These are phyloP conservation scores for Diatrype stigma DNA, from an alignment of 2,329 filamentous ascomycete genomes.

Conservation along the genomic window DNA sequence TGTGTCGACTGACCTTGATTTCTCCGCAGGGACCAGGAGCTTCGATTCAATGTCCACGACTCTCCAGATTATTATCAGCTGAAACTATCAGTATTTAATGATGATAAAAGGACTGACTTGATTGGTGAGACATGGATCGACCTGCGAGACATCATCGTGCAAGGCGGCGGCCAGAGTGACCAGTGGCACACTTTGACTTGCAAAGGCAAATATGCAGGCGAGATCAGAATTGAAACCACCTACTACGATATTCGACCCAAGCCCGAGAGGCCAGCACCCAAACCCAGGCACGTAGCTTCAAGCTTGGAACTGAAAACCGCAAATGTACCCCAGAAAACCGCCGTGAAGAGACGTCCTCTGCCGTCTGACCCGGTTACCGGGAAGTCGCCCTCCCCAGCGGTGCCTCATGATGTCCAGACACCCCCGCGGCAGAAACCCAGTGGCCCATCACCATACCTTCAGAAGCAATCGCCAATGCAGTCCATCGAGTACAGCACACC, in stretches of 20 bases:
- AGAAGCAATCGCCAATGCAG: conserved; percentile 51
- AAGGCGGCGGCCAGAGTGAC: conserved; percentile 89
- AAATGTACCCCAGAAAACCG: conserved; percentile 38
- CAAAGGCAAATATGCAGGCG: conserved; percentile 92
- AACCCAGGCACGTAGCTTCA: conserved; percentile 40
- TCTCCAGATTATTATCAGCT: conserved; percentile 94
- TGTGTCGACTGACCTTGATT: conserved; percentile 11
- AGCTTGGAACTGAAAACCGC: conserved; percentile 28
- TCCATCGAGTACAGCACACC: conserved; percentile 46
- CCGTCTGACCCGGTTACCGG: conserved; percentile 71
- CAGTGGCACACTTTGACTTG: conserved; percentile 85
- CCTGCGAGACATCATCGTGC: conserved; percentile 72
- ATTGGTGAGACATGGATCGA: conserved; percentile 94
- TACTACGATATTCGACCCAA: conserved; percentile 90
- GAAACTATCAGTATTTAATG: conserved; percentile 95
- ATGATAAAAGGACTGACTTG: conserved; percentile 95
- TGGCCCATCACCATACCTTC: conserved; percentile 36
- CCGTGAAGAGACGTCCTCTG: conserved; percentile 78
- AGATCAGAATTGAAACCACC: conserved; percentile 91
- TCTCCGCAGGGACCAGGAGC: conserved; percentile 80
- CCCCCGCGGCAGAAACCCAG: conserved; percentile 45
- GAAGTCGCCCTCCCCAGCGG: conserved; percentile 38
- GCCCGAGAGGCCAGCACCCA: conserved; percentile 63
- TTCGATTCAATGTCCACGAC: conserved; percentile 93
- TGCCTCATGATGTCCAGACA: conserved; percentile 41